Evolutionary conservation across 768 basidiomycete species (phyloP).

Genomic region (Calvatia gigantea): DNA sequence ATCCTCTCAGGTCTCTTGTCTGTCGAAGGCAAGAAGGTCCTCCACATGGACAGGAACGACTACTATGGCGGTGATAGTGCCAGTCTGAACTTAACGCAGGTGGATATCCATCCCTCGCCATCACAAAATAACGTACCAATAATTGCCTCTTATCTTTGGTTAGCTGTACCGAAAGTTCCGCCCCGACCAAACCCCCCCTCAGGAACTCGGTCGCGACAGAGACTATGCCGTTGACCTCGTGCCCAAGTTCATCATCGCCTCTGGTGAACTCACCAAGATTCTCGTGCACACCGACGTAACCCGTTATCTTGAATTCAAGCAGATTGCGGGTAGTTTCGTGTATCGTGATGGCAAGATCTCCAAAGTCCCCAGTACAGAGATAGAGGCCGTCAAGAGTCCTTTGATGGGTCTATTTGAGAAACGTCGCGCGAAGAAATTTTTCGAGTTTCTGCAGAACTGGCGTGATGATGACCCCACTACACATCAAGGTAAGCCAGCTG

Average conservation of each 20-base stretch:
- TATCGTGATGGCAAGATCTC: constrained; percentile 96
- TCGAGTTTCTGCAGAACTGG: constrained; percentile 94
- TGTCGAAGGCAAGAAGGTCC: constrained; percentile 99
- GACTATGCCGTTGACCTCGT: constrained; percentile 98
- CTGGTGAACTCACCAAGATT: constrained; percentile 96
- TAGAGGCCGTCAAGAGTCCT: constrained; percentile 92
- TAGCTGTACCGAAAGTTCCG: constrained; percentile 98
- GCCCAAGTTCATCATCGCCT: constrained; percentile 99
- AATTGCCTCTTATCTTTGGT: not conserved
- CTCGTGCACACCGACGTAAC: constrained; percentile 99
- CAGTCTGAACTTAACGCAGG: constrained; percentile 96
- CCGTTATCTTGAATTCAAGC: constrained; percentile 99
- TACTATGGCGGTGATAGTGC: constrained; percentile 99
- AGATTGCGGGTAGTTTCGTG: constrained; percentile 97
- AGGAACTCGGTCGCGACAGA: constrained; percentile 90
- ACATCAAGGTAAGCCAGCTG: constrained; percentile 69
- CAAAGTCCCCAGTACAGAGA: constrained; percentile 96
- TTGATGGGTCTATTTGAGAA: constrained; percentile 99
- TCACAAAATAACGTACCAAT: not conserved
- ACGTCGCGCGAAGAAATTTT: constrained; percentile 96
- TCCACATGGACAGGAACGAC: constrained; percentile 98
- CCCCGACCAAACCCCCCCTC: constrained; percentile 66
- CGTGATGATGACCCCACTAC: constrained; percentile 94
- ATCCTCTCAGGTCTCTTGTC: constrained; percentile 96
- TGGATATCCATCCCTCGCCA: constrained; percentile 23